Percentiles rank a stretch among this genome's conserved stretches.
These are phyloP conservation scores for Saxispiralis lemnorum DNA, from an alignment of 495 filamentous ascomycete genomes.

Conservation along the genomic window DNA sequence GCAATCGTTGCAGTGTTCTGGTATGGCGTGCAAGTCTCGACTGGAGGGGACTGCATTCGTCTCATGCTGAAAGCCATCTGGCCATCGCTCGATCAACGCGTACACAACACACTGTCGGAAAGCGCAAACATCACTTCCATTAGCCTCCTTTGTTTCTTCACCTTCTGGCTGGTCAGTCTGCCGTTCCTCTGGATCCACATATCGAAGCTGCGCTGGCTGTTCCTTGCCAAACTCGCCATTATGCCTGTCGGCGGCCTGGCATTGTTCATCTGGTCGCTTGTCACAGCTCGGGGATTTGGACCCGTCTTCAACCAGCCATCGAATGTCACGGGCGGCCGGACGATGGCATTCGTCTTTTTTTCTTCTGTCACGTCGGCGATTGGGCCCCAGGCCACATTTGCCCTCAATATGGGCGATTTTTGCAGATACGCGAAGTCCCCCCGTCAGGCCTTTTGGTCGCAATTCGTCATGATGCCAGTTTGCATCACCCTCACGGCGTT, in stretches of 20 bases:
- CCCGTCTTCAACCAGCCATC: constrained; percentile 11
- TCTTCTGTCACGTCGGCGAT: constrained; percentile 31
- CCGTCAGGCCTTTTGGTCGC: constrained; percentile 2
- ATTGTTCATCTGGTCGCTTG: constrained; percentile 11
- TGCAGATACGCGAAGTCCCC: constrained; percentile 7
- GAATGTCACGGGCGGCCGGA: constrained; percentile 1
- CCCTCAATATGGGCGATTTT: constrained; percentile 14
- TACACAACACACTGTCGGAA: constrained; percentile 32
- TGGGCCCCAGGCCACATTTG: constrained; percentile 21
- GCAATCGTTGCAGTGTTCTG: too few species aligned
- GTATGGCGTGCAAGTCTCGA: not conserved
- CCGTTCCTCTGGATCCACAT: constrained; percentile 39
- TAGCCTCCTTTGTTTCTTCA: constrained; percentile 44
- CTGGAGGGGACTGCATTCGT: not conserved
- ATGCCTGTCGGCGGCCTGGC: constrained; percentile 10
- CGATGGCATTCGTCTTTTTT: constrained; percentile 7
- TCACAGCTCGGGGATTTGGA: constrained; percentile 7
- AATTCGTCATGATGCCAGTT: constrained; percentile 3
- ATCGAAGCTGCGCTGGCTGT: constrained; percentile 38
- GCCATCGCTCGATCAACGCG: constrained; percentile 20
- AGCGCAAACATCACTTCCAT: constrained; percentile 44
- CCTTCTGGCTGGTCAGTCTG: constrained; percentile 40
- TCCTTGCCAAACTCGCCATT: constrained; percentile 36
- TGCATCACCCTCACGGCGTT: constrained; percentile 8
- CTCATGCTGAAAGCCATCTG: constrained; percentile 51